Evolutionary conservation across 257 asterid species (phyloP).

Genomic region (Plantago major): DNA sequence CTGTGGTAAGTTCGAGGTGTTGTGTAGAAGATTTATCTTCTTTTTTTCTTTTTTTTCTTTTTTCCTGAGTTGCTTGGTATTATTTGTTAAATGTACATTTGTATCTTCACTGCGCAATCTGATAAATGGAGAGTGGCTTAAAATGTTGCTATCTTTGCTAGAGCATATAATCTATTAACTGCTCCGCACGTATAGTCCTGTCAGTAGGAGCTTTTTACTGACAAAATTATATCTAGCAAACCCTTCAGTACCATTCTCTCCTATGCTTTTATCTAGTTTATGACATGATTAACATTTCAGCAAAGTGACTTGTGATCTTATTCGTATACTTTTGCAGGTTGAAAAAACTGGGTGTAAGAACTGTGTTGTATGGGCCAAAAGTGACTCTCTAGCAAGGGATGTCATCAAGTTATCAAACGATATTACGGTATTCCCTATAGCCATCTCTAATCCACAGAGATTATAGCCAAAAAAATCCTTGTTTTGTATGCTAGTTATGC

Average conservation of each 20-base stretch:
- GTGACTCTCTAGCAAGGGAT: constrained; percentile 84
- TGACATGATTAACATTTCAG: not conserved
- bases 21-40: constrained; percentile 14
- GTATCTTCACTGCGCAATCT: no score
- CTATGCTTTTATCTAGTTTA: constrained; percentile 9
- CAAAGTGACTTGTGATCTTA: constrained; percentile 14
- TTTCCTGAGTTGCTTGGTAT: not conserved
- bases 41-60: constrained; percentile 6
- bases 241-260: not conserved
- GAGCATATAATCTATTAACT: no score
- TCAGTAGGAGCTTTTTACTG: no score
- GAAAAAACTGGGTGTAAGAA: constrained; percentile 59
- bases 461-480: no score
- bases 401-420: constrained; percentile 50
- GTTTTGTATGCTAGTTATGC: no score
- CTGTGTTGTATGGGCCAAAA: constrained; percentile 94
- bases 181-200: no score
- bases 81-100: no score
- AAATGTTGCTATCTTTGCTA: no score
- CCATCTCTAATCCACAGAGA: no score
- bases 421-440: constrained; percentile 40
- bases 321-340: constrained; percentile 45
- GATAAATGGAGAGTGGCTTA: no score
- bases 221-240: no score
- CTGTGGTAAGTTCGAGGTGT: constrained; percentile 49